phyloP scores from a whole-genome alignment of 768 basidiomycete species.

The Lactarius psammicola region DNA sequence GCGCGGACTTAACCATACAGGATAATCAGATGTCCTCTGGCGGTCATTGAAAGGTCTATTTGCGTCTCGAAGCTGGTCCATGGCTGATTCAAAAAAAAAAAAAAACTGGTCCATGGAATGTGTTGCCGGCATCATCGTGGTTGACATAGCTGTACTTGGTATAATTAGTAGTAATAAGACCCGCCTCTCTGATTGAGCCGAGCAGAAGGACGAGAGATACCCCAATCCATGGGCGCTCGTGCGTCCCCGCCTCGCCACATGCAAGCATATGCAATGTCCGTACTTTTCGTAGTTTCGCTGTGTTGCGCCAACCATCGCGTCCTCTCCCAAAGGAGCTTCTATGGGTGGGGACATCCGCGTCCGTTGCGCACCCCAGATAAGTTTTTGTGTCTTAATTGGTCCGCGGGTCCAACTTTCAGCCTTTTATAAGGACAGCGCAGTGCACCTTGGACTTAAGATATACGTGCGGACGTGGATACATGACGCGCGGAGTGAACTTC shows the following conservation, averaged over 20 bases:
- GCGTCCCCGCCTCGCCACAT: background rate
- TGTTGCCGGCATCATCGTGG: background rate
- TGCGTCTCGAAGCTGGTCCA: background rate
- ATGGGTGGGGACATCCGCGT: background rate
- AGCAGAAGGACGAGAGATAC: too few relatives aligned
- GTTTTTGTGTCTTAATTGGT: background rate
- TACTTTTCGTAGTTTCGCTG: background rate
- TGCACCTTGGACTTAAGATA: background rate
- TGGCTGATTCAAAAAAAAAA: too few relatives aligned
- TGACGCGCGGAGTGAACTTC: background rate
- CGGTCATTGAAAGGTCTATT: background rate
- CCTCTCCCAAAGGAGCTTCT: background rate
- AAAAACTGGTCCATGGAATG: background rate
- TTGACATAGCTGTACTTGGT: background rate
- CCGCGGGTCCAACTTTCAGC: background rate
- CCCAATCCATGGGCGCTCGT: background rate
- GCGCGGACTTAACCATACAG: background rate
- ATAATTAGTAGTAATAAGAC: background rate
- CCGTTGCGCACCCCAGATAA: background rate
- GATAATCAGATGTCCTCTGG: background rate
- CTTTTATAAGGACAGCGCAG: background rate
- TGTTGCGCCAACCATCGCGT: background rate
- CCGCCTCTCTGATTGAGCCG: background rate
- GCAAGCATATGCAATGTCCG: background rate
- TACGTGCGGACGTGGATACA: background rate